Base-by-base conservation (phyloP, 305 asterid genomes). In the Andrographis paniculata region DNA sequence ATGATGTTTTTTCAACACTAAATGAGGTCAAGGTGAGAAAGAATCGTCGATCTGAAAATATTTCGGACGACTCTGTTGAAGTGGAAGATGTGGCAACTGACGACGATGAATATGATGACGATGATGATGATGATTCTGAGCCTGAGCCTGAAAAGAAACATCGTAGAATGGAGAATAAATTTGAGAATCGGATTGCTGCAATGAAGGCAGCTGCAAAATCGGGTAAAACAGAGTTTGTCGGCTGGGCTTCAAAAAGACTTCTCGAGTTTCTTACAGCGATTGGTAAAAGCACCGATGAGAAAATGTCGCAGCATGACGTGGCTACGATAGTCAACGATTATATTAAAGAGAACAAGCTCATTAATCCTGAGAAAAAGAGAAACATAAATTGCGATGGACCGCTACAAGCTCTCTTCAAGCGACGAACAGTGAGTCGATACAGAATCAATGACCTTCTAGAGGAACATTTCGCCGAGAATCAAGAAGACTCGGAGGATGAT, bases 171-270 rank as follows among this genome's bases (percentile, higher is more conserved):
- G 33, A 59, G n/a, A 73, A 61, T 57, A 64, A 45, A 63, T 50
- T 51, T 33, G 61, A 49, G 72, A 55, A 56, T 45, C 63, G 53
- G 56, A 68, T 57, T 43, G 22, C 59, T 40, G 40, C 57, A 20
- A 40, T 14, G 21, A 56, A 39, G 43, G 59, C 56, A 54, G 55
- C 65, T 14, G 35, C 1, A 44, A 77, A 57, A 59, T 69, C 80
- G 55, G 66, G 64, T 47, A 66, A 61, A 59, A 45, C 39, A 59
- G 75, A 69, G 49, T 89, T 82, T 50, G 27, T 57, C 51, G 91
- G 94, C 48, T 85, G 98, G 98, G 95, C 73, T 36, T 82, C 98
- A 17, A 75, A 49, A 45, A 36, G 79, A 53, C 98, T 89, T 28
- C 54, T 78, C 11, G 63, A 68, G 45, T 89, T 89, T 55, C 88